phyloP scores from a whole-genome alignment of 2,329 filamentous ascomycete genomes.

The Leptographium radiaticola region DNA sequence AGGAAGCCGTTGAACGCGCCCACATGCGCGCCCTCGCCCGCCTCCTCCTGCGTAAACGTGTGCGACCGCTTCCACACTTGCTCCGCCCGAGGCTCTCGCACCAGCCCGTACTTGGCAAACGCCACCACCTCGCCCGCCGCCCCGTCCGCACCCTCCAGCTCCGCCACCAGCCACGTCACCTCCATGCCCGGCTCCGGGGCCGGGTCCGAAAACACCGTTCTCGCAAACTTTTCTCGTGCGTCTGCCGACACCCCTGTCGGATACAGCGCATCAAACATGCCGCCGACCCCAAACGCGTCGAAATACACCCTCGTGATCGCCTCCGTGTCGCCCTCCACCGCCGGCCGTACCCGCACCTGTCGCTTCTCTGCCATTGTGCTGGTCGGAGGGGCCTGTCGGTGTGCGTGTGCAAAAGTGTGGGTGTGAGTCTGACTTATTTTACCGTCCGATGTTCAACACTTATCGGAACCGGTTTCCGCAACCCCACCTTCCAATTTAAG shows the following conservation, averaged over 20 bases:
- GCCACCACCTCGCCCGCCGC: constrained; percentile 14
- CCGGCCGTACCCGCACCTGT: constrained; percentile 13
- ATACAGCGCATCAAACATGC: constrained; percentile 15
- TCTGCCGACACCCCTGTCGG: constrained; percentile 12
- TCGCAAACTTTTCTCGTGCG: constrained; percentile 8
- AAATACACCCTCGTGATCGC: constrained; percentile 12
- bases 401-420: neutral
- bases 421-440: no score
- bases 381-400: neutral
- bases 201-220: constrained; percentile 6
- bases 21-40: constrained; percentile 13
- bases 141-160: constrained; percentile 10
- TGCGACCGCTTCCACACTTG: constrained; percentile 14
- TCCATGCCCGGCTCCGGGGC: constrained; percentile 1
- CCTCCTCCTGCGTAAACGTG: constrained; percentile 7
- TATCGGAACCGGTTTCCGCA: no score
- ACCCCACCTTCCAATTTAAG: no score
- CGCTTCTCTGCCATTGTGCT: neutral
- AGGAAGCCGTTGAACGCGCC: constrained; percentile 15
- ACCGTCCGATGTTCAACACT: no score
- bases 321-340: constrained; percentile 10
- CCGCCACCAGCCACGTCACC: constrained; percentile 14
- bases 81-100: constrained; percentile 12
- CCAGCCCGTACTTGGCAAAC: constrained; percentile 16
- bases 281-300: constrained; percentile 12